A percentile compares a stretch with the other conserved stretches of the same genome.
These are phyloP conservation scores for Aspergillus sp. DNA, from an alignment of 2,329 filamentous ascomycete genomes.

Conservation along the genomic window DNA sequence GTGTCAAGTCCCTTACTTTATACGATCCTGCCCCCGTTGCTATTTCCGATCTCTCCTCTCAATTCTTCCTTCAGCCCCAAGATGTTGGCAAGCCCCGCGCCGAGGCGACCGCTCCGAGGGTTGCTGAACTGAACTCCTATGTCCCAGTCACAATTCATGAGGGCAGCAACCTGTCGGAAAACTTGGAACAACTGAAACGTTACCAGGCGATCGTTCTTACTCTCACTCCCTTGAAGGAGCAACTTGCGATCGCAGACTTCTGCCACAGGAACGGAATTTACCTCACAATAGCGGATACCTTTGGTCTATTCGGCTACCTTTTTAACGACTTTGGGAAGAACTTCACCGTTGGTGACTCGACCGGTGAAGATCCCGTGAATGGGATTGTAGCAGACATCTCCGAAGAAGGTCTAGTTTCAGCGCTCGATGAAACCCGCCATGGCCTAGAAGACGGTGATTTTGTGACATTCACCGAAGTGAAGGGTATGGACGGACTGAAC, in stretches of 20 bases:
- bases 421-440: constrained; percentile 90
- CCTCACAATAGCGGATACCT: constrained; percentile 82
- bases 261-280: constrained; percentile 94
- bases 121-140: constrained; percentile 94
- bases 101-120: constrained; percentile 78
- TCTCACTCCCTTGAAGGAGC: constrained; percentile 74
- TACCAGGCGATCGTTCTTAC: constrained; percentile 94
- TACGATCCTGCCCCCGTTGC: constrained; percentile 83
- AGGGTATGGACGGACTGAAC: constrained; percentile 90
- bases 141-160: constrained; percentile 80
- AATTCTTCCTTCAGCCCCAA: constrained; percentile 88
- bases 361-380: constrained; percentile 80
- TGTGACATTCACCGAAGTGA: constrained; percentile 89
- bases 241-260: constrained; percentile 84
- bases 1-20: constrained; percentile 94
- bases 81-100: constrained; percentile 94
- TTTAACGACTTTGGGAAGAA: constrained; percentile 97
- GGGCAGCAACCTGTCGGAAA: constrained; percentile 64
- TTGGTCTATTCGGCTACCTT: constrained; percentile 89
- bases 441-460: constrained; percentile 95
- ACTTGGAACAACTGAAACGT: constrained; percentile 79
- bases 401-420: constrained; percentile 86
- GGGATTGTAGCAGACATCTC: constrained; percentile 91
- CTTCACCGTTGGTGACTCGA: constrained; percentile 86
- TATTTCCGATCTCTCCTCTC: constrained; percentile 87